Conservation (phyloP, 345 rosid species). For the Gossypium australe region DNA sequence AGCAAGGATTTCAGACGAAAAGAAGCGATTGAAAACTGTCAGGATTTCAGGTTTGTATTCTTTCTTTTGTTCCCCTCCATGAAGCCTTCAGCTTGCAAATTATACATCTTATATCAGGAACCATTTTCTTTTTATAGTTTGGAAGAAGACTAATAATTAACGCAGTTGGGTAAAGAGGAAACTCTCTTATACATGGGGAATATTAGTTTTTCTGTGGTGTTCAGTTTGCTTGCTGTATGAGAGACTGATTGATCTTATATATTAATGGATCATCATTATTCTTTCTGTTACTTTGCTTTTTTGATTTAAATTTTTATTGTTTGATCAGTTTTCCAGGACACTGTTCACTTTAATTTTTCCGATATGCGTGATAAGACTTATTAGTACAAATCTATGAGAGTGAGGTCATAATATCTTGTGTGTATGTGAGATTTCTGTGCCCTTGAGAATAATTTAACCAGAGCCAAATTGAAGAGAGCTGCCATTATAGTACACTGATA, state of each 20-base stretch:
- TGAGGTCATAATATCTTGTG: not conserved
- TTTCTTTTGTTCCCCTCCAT: not conserved
- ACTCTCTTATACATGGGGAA: not conserved
- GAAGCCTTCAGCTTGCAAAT: not conserved
- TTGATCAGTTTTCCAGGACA: not conserved
- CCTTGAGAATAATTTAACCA: not conserved
- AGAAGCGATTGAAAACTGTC: conserved; percentile 66
- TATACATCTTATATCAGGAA: not conserved
- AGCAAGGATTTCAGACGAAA: conserved; percentile 72
- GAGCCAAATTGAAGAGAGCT: not conserved
- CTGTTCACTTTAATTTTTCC: not conserved
- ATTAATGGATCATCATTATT: not conserved
- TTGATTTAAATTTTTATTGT: not conserved
- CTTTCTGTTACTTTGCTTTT: not conserved
- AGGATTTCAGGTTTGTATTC: conserved; percentile 68
- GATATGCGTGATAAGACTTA: not conserved
- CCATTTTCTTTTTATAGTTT: not conserved
- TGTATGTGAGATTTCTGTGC: not conserved
- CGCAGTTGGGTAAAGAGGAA: not conserved
- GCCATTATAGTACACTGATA: not conserved
- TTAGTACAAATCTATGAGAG: not conserved
- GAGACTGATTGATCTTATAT: not conserved
- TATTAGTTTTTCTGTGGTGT: not conserved
- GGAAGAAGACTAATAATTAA: not conserved
- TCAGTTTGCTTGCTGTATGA: not conserved